Evolutionary conservation across 1,139 yeast species (phyloP).

Genomic region (Zygotorulaspora mrakii): DNA sequence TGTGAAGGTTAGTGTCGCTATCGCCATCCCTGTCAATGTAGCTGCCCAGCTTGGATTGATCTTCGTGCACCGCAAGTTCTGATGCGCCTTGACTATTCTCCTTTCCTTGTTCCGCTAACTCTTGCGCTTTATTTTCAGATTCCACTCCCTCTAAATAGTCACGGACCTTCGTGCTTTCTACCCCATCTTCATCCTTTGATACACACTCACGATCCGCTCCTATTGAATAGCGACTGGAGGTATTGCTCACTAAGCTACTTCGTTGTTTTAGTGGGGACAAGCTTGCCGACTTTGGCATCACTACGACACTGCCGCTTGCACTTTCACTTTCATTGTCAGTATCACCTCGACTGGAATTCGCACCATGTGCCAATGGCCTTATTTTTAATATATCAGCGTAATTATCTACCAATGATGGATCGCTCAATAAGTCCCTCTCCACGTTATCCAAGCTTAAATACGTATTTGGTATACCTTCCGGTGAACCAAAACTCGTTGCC

Average conservation of each 20-base stretch:
- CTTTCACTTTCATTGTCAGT: slow-evolving; percentile 28
- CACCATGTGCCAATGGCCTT: slow-evolving; percentile 13
- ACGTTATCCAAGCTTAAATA: slow-evolving; percentile 10
- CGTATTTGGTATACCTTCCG: slow-evolving; percentile 9
- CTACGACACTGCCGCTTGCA: slow-evolving; percentile 35
- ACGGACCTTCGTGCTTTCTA: no score
- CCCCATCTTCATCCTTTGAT: no score
- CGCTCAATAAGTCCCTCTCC: slow-evolving; percentile 25
- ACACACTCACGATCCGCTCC: slow-evolving; percentile 1
- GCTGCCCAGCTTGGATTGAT: no score
- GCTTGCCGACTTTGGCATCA: slow-evolving; percentile 15
- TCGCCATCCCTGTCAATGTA: no score
- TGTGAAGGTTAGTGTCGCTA: no score
- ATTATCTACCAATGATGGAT: slow-evolving; percentile 35
- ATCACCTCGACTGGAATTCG: slow-evolving; percentile 4
- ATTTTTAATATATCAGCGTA: slow-evolving; percentile 28
- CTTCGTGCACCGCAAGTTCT: no score
- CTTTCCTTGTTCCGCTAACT: no score
- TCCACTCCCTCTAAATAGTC: no score
- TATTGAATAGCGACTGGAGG: slow-evolving; percentile 14
- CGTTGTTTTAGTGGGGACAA: slow-evolving; percentile 9
- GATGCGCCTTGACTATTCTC: no score
- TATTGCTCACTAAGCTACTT: slow-evolving; percentile 11
- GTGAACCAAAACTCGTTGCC: slow-evolving; percentile 8
- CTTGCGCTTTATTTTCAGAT: no score